Evolutionary conservation across 805 yeast genomes (phyloP).

Genomic region (Candida ulmi): DNA sequence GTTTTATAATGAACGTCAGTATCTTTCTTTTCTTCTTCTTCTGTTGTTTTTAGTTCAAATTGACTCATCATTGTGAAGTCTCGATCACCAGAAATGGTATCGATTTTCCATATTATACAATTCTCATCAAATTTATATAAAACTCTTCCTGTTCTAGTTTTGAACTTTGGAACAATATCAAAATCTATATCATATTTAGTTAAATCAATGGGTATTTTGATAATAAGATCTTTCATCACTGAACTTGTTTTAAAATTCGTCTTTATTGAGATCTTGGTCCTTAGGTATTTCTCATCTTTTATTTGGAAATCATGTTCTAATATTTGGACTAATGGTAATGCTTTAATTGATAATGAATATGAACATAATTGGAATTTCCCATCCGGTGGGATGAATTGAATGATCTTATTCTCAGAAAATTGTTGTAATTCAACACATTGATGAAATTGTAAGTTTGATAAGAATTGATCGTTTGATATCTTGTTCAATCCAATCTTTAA

Average conservation of each 20-base stretch:
- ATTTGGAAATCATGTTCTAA: background rate
- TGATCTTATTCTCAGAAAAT: constrained; percentile 41
- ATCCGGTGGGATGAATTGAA: constrained; percentile 86
- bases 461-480: constrained; percentile 23
- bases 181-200: constrained; percentile 21
- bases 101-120: constrained; percentile 68
- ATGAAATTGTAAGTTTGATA: constrained; percentile 74
- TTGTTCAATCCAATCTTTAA: constrained; percentile 76
- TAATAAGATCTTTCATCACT: constrained; percentile 52
- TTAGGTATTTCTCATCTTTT: background rate
- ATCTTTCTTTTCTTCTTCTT: constrained; percentile 17
- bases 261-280: constrained; percentile 26
- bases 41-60: constrained; percentile 26
- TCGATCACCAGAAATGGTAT: constrained; percentile 57
- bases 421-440: constrained; percentile 79
- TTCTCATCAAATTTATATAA: constrained; percentile 65
- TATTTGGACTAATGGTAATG: constrained; percentile 12
- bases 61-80: constrained; percentile 53
- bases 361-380: constrained; percentile 64
- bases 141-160: constrained; percentile 67
- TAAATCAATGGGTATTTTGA: constrained; percentile 55
- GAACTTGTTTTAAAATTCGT: constrained; percentile 63
- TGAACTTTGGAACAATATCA: constrained; percentile 49
- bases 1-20: background rate
- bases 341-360: constrained; percentile 35